phyloP scores from a whole-genome alignment of 805 yeast species.

The Schizosaccharomyces lindneri region DNA sequence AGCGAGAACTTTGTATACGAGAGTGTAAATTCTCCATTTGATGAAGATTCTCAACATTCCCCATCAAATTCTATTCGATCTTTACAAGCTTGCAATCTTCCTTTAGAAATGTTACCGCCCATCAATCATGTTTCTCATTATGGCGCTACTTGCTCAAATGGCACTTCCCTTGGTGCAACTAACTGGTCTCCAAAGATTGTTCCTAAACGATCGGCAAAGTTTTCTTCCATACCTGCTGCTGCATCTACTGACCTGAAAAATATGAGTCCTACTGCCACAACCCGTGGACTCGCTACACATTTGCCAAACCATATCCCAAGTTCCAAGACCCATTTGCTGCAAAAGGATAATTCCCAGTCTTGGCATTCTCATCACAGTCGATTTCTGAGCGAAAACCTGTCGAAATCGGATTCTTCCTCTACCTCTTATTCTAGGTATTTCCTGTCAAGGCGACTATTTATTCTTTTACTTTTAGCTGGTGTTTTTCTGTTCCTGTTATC shows the following conservation, averaged over 20 bases:
- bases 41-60: neutral
- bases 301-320: too few relatives aligned
- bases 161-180: neutral
- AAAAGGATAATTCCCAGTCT: too few relatives aligned
- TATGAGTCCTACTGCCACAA: neutral
- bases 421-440: too few relatives aligned
- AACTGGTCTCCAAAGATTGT: neutral
- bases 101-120: neutral
- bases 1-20: conserved; percentile 96
- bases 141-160: neutral
- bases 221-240: neutral
- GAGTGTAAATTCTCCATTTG: neutral
- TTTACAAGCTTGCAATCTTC: neutral
- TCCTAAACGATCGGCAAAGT: too few relatives aligned
- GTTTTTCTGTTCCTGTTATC: too few relatives aligned
- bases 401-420: too few relatives aligned
- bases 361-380: too few relatives aligned
- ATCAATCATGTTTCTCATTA: neutral
- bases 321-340: too few relatives aligned
- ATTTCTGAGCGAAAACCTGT: too few relatives aligned
- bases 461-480: too few relatives aligned
- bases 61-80: neutral
- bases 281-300: too few relatives aligned
- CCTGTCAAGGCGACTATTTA: too few relatives aligned
- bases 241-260: neutral